Conservation (phyloP, 768 basidiomycete genomes). For the Psilocybe cyanescens region DNA sequence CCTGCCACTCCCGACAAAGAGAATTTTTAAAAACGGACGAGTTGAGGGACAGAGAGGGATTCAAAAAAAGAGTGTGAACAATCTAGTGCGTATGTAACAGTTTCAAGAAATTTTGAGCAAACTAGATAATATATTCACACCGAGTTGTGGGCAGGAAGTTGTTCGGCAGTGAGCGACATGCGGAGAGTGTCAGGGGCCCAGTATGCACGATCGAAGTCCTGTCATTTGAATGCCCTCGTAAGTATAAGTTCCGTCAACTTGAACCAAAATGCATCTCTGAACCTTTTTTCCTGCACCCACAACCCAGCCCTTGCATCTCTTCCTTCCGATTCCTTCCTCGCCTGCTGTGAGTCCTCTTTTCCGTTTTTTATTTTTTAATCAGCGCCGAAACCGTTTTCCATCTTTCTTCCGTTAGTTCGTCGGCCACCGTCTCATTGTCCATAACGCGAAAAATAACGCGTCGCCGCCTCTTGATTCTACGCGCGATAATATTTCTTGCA, state of each 20-base stretch:
- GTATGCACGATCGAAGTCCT: conserved; percentile 48
- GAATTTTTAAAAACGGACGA: conserved; percentile 2
- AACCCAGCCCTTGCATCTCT: conserved; percentile 22
- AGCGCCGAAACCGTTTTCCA: conserved; percentile 12
- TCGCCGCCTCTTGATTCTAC: conserved; percentile 17
- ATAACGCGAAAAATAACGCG: conserved; percentile 28
- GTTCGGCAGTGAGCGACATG: conserved; percentile 20
- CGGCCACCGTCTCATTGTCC: not conserved
- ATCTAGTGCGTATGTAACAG: not conserved
- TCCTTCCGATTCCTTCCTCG: conserved; percentile 21
- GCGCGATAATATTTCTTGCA: conserved; percentile 10
- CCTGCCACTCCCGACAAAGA: conserved; percentile 18
- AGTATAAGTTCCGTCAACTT: conserved; percentile 65
- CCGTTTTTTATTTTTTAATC: conserved; percentile 11
- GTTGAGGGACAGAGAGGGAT: not conserved
- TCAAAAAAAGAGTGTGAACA: not conserved
- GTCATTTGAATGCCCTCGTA: conserved; percentile 47
- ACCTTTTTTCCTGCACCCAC: conserved; percentile 49
- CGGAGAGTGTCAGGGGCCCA: conserved; percentile 41
- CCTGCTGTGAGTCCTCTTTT: conserved; percentile 13
- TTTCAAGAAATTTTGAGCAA: not conserved
- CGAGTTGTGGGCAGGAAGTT: conserved; percentile 1
- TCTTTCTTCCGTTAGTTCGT: conserved; percentile 12
- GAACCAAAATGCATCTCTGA: conserved; percentile 47
- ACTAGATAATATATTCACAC: conserved; percentile 14